Conservation (phyloP, 345 rosid species). For the Eucalyptus sp. region DNA sequence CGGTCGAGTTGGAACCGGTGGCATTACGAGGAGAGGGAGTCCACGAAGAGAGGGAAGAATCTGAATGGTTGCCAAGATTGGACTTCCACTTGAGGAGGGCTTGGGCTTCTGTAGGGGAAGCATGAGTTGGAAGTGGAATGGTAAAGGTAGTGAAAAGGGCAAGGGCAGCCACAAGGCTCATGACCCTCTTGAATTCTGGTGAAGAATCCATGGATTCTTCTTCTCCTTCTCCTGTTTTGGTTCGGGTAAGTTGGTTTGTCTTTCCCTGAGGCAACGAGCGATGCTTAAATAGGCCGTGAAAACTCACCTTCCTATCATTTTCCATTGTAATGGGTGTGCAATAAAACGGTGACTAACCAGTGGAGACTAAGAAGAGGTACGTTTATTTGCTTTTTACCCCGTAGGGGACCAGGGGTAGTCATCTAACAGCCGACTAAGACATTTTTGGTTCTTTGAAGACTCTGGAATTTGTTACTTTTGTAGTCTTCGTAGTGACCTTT, state of each 20-base stretch:
- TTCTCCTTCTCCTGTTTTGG: neutral
- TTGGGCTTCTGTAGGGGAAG: neutral
- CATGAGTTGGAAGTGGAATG: neutral
- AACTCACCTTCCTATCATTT: neutral
- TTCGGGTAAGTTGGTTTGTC: neutral
- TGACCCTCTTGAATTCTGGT: neutral
- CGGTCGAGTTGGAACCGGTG: neutral
- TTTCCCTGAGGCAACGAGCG: neutral
- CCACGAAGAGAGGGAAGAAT: constrained; percentile 2
- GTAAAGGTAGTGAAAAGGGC: neutral
- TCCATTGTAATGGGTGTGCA: neutral
- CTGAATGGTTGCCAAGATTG: constrained; percentile 4
- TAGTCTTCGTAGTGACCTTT: neutral
- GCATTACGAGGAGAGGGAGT: neutral
- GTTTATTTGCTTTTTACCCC: too few relatives aligned
- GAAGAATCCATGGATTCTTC: neutral
- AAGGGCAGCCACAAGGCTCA: neutral
- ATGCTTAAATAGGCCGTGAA: neutral
- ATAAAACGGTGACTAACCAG: neutral
- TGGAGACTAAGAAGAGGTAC: neutral
- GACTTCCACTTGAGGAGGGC: constrained; percentile 7
- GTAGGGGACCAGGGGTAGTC: too few relatives aligned
- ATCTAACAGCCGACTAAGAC: too few relatives aligned
- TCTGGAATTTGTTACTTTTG: neutral
- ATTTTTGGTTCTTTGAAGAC: neutral